A percentile compares a stretch with the other conserved stretches of the same genome.
Conservation (phyloP, 306 rosid species). For the Quercus variabilis region DNA sequence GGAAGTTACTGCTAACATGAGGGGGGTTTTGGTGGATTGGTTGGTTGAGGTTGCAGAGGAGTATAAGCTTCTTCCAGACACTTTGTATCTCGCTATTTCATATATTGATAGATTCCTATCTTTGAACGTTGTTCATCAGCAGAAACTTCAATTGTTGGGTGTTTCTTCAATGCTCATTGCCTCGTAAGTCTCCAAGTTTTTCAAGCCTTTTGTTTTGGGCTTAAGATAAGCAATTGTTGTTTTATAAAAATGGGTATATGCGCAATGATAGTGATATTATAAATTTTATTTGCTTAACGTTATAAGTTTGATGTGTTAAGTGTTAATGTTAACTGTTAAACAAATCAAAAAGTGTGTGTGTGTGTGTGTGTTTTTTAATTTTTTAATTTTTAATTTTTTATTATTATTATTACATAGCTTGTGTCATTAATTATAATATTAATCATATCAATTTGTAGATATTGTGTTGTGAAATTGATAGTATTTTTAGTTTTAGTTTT, state of each 20-base stretch:
- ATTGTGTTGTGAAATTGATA: no score
- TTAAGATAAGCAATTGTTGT: background rate
- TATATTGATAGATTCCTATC: conserved; percentile 73
- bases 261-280: no score
- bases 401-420: no score
- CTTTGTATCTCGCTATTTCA: conserved; percentile 53
- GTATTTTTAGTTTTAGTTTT: no score
- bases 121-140: conserved; percentile 31
- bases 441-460: no score
- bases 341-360: no score
- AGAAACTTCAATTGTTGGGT: conserved; percentile 67
- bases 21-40: conserved; percentile 86
- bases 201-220: background rate
- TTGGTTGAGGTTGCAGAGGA: conserved; percentile 91
- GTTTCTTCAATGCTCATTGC: conserved; percentile 82
- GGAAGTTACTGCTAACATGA: conserved; percentile 64
- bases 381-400: no score
- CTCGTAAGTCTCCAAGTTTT: conserved; percentile 48
- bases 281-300: no score
- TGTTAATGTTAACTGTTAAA: no score
- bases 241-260: background rate
- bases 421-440: no score
- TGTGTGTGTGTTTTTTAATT: no score
- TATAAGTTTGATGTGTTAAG: no score
- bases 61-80: conserved; percentile 66